Evolutionary conservation across 2,329 filamentous ascomycete species (phyloP).

Genomic region (Purpureocillium lavendulum): DNA sequence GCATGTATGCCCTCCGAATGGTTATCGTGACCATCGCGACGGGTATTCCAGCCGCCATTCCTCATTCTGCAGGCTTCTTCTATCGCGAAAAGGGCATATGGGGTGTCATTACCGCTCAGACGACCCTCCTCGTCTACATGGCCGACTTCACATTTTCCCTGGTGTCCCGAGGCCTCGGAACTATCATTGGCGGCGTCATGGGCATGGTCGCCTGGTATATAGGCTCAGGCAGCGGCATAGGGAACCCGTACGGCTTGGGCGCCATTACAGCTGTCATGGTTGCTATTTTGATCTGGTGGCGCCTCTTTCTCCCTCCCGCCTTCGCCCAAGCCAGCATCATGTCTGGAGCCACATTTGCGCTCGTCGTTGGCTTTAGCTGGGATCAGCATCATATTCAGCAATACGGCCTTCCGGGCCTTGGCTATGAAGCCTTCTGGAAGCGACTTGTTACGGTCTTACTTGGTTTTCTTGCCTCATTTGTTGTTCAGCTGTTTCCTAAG

Average conservation of each 20-base stretch:
- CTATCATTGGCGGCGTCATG: constrained; percentile 35
- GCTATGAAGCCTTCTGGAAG: constrained; percentile 40
- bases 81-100: constrained; percentile 44
- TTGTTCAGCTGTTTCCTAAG: constrained; percentile 37
- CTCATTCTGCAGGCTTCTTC: constrained; percentile 36
- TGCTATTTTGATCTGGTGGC: constrained; percentile 24
- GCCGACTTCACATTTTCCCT: constrained; percentile 41
- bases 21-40: constrained; percentile 36
- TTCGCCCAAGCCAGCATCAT: constrained; percentile 22
- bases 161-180: constrained; percentile 30
- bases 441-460: constrained; percentile 34
- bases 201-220: constrained; percentile 43
- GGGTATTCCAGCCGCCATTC: constrained; percentile 31
- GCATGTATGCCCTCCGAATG: constrained; percentile 38
- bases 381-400: constrained; percentile 30
- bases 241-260: constrained; percentile 41
- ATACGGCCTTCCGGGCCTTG: constrained; percentile 37
- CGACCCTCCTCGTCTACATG: constrained; percentile 37
- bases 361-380: constrained; percentile 39
- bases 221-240: constrained; percentile 35
- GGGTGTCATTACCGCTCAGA: constrained; percentile 43
- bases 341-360: constrained; percentile 26
- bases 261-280: constrained; percentile 32
- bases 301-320: constrained; percentile 21
- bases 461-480: constrained; percentile 30